Evolutionary conservation across 2,329 filamentous ascomycete species (phyloP).

Genomic region (Apiospora malaysiana): DNA sequence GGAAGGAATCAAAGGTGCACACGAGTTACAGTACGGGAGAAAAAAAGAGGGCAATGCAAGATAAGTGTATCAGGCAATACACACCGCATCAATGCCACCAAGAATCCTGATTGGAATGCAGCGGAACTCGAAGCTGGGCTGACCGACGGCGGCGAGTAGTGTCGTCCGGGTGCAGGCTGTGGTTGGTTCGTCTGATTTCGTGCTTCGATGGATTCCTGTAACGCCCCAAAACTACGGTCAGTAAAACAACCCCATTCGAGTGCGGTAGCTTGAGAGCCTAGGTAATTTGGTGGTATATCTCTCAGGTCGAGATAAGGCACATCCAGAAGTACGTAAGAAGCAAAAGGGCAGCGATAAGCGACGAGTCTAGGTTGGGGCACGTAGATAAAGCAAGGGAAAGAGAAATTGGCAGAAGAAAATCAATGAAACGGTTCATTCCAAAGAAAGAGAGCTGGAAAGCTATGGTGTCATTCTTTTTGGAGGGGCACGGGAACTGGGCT

Average conservation of each 20-base stretch:
- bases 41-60: conserved; percentile 13
- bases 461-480: background rate
- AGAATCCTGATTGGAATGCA: conserved; percentile 19
- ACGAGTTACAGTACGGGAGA: background rate
- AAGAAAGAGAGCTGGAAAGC: background rate
- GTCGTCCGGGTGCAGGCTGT: background rate
- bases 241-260: conserved; percentile 1
- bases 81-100: conserved; percentile 37
- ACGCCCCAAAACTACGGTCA: conserved; percentile 13
- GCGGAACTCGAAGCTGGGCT: conserved; percentile 1
- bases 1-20: background rate
- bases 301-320: conserved; percentile 10
- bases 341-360: background rate
- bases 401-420: background rate
- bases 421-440: conserved; percentile 8
- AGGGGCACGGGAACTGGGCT: background rate
- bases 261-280: background rate
- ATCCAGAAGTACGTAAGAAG: background rate
- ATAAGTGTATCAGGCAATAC: conserved; percentile 24
- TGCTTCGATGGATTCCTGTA: conserved; percentile 11
- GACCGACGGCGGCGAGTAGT: conserved; percentile 11
- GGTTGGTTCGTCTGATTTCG: conserved; percentile 20
- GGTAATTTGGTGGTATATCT: conserved; percentile 3
- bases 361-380: background rate
- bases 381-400: background rate